Conservation (phyloP, 352 stramenopile genomes). For the Globisporangium canariense region DNA sequence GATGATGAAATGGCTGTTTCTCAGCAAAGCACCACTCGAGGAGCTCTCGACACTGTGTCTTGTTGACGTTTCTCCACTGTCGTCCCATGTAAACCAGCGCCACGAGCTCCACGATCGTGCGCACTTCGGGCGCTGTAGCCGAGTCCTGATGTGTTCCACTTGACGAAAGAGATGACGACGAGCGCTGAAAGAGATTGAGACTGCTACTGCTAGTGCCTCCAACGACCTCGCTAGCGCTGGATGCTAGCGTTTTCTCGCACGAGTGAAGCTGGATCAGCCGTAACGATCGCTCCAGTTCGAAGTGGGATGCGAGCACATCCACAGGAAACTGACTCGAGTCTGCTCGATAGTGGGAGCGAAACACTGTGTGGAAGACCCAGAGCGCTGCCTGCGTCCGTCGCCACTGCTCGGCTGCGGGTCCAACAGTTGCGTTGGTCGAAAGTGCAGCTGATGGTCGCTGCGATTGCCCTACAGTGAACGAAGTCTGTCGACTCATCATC, state of each 20-base stretch:
- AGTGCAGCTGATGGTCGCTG: conserved; percentile 11
- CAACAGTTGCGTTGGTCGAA: neutral
- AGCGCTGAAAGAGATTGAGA: neutral
- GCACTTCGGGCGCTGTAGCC: conserved; percentile 16
- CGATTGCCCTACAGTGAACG: conserved; percentile 15
- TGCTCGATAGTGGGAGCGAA: conserved; percentile 25
- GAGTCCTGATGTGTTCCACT: neutral
- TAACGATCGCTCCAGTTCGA: conserved; percentile 31
- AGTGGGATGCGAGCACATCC: conserved; percentile 43
- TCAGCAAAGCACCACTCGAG: conserved; percentile 30
- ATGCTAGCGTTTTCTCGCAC: conserved; percentile 23
- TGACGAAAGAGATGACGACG: neutral
- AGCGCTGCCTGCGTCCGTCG: conserved; percentile 27
- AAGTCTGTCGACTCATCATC: conserved; percentile 21
- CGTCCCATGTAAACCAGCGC: conserved; percentile 33
- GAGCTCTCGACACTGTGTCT: conserved; percentile 30
- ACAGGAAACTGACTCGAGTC: conserved; percentile 10
- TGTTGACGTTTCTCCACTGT: conserved; percentile 18
- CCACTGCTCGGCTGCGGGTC: conserved; percentile 13
- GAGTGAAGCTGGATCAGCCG: conserved; percentile 30
- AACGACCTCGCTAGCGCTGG: conserved; percentile 15
- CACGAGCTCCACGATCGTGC: conserved; percentile 24
- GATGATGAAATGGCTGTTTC: neutral
- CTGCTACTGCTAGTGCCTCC: conserved; percentile 8
- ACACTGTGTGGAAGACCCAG: conserved; percentile 51